Conservation (phyloP, 2,329 filamentous ascomycete species). For the Emericellopsis cladophorae region DNA sequence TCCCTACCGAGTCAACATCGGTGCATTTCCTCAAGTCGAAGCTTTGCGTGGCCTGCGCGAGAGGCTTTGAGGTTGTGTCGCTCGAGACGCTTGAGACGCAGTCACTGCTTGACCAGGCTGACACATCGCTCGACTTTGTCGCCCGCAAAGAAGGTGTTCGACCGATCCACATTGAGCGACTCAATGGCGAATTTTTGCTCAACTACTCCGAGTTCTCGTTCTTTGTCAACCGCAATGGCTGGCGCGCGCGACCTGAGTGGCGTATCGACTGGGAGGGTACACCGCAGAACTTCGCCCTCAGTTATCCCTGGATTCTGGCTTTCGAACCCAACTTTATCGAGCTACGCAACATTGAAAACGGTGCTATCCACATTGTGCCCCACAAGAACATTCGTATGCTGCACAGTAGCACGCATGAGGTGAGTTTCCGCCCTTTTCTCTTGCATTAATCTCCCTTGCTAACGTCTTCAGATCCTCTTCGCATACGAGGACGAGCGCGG, state of each 20-base stretch:
- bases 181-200: slow-evolving; percentile 92
- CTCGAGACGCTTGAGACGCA: slow-evolving; percentile 97
- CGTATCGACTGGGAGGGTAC: slow-evolving; percentile 94
- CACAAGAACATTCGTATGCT: slow-evolving; percentile 96
- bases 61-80: slow-evolving; percentile 94
- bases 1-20: slow-evolving; percentile 93
- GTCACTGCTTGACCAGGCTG: slow-evolving; percentile 89
- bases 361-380: slow-evolving; percentile 89
- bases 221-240: slow-evolving; percentile 97
- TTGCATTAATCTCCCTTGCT: background rate
- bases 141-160: slow-evolving; percentile 85
- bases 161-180: slow-evolving; percentile 92
- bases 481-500: slow-evolving; percentile 93
- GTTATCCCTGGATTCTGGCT: slow-evolving; percentile 91
- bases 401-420: slow-evolving; percentile 93
- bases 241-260: slow-evolving; percentile 93
- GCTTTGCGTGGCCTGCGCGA: slow-evolving; percentile 87
- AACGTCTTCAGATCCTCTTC: slow-evolving; percentile 65
- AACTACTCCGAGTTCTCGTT: slow-evolving; percentile 99
- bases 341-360: slow-evolving; percentile 87
- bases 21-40: slow-evolving; percentile 97
- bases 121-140: slow-evolving; percentile 96
- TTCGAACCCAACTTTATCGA: slow-evolving; percentile 98
- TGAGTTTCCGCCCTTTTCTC: slow-evolving; percentile 26
- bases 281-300: slow-evolving; percentile 84